Base-by-base conservation (phyloP, 148 eudicot genomes). In the Rhododendron williamsianum region DNA sequence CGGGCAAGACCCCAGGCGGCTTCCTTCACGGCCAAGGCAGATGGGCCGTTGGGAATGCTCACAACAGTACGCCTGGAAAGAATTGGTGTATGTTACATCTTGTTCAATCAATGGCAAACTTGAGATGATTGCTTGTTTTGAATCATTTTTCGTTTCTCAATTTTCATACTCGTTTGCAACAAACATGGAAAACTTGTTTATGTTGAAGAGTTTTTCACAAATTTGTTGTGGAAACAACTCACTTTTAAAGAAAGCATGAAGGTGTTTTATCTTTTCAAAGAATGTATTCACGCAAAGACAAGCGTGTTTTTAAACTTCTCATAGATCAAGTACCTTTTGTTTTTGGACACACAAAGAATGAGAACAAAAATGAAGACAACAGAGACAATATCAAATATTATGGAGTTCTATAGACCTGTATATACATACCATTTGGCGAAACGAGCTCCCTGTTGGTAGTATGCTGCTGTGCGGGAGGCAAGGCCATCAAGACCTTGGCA, bases 1-100 rank as follows among this genome's bases (percentile, higher is more conserved):
- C 98, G 98, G 45, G 98, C 98, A 63, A 96, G 94, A 33, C 98
- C 98, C 98, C 96, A 94, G 35, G 98, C 98, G 33, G 98, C 98
- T 88, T 96, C 98, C 87, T 96, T 96, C 78, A 96, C 96, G 12
- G 98, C 98, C 90, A 96, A 87, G 52, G 93, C 95, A 76, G 98
- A 94, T 79, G 98, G 98, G 52, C 98, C 98, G 16, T 94, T 96
- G 89, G 98, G 98, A 91, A 96, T 96, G 94, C 98, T 96, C 94
- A 96, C 96, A 89, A 96, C 98, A 16, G 98, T 93, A 91, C 98
- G 98, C 98, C 98, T 96, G 84, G 15, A 74, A 84, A 23, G 71
- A 60, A 60, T 52, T 15, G 16, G 58, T 12, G 4, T 27, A 27
- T 67, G 77, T 71, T 27, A 18, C 5, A 51, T 51, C 38, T 67